These are phyloP conservation scores for Zarea fungicola DNA, from an alignment of 2,329 filamentous ascomycete genomes.

Conservation along the genomic window DNA sequence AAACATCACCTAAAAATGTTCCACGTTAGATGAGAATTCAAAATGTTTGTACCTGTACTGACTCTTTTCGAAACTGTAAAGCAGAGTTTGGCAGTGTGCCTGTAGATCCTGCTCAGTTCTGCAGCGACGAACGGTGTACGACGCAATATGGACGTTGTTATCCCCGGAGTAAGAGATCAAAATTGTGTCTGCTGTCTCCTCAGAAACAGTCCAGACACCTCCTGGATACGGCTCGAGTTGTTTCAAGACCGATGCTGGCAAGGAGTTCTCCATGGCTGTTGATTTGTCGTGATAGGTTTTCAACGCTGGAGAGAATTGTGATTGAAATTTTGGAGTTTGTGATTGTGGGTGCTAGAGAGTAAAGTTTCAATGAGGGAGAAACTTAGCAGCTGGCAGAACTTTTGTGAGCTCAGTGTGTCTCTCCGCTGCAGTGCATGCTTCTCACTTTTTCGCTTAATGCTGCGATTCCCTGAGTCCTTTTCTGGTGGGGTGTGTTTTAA, in stretches of 20 bases:
- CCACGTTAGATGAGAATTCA: background rate
- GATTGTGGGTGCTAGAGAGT: background rate
- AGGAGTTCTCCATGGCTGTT: background rate
- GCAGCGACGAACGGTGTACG: slow-evolving; percentile 1
- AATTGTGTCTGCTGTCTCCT: background rate
- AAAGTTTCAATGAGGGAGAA: background rate
- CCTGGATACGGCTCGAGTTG: slow-evolving; percentile 9
- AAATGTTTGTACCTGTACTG: background rate
- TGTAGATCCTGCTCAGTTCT: slow-evolving; percentile 1
- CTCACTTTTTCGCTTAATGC: background rate
- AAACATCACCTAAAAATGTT: background rate
- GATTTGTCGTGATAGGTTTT: background rate
- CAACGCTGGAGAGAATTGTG: background rate
- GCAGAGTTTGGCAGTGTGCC: background rate
- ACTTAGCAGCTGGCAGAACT: too few species aligned
- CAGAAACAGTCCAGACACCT: background rate
- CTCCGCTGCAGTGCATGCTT: background rate
- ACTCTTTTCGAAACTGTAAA: background rate
- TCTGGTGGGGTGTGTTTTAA: background rate
- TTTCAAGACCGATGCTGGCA: slow-evolving; percentile 4
- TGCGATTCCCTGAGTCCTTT: background rate
- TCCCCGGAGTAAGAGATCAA: background rate
- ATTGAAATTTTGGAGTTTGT: background rate
- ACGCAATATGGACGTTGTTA: background rate
- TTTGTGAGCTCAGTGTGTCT: too few species aligned